Conservation (phyloP, 2,329 filamentous ascomycete genomes). For the Microdochium bolleyi region DNA sequence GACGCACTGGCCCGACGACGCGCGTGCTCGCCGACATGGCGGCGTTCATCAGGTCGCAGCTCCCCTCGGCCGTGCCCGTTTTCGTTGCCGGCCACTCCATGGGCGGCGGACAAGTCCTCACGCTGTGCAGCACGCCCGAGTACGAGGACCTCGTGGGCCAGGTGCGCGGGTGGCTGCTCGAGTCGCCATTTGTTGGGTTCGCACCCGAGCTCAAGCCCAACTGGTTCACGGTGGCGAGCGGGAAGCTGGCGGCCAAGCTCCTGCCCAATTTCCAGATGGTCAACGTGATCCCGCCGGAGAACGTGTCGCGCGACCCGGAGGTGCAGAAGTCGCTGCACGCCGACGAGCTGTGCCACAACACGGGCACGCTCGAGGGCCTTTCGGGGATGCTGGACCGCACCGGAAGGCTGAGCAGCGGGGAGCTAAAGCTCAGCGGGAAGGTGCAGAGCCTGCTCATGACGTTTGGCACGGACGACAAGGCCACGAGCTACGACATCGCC, state of each 20-base stretch:
- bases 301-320: slow-evolving; percentile 59
- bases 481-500: slow-evolving; percentile 58
- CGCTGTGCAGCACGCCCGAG: slow-evolving; percentile 40
- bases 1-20: slow-evolving; percentile 65
- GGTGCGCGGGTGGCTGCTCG: slow-evolving; percentile 67
- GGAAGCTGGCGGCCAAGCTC: slow-evolving; percentile 59
- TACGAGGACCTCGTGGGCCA: slow-evolving; percentile 47
- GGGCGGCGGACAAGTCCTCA: slow-evolving; percentile 74
- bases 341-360: slow-evolving; percentile 72
- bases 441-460: slow-evolving; percentile 61
- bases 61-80: slow-evolving; percentile 46
- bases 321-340: slow-evolving; percentile 52
- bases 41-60: slow-evolving; percentile 58
- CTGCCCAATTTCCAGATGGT: slow-evolving; percentile 61
- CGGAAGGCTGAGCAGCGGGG: slow-evolving; percentile 47
- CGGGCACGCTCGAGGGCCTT: slow-evolving; percentile 76
- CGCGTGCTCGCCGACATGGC: slow-evolving; percentile 72
- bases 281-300: slow-evolving; percentile 54
- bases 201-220: slow-evolving; percentile 57
- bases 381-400: slow-evolving; percentile 72
- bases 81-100: slow-evolving; percentile 90
- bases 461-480: slow-evolving; percentile 69
- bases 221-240: slow-evolving; percentile 53
- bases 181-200: slow-evolving; percentile 74
- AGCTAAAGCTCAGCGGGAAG: slow-evolving; percentile 38